Conservation (phyloP, 2,329 filamentous ascomycete species). For the Colletotrichum camelliae region DNA sequence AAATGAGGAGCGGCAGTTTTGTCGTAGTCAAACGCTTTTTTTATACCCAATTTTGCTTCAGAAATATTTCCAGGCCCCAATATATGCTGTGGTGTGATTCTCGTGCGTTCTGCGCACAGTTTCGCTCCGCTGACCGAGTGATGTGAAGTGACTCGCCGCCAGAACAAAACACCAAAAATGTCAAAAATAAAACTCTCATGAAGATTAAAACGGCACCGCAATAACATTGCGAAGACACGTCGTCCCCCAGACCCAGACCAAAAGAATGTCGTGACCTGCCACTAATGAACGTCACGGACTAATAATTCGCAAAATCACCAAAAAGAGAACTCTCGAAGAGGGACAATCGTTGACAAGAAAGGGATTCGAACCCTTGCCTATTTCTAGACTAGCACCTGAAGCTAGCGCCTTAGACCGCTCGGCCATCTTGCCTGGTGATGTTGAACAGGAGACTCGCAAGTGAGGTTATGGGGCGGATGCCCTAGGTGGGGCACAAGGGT, state of each 20-base stretch:
- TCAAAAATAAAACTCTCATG: not conserved
- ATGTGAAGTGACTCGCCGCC: not conserved
- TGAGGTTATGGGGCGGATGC: not conserved
- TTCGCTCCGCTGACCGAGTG: fast-evolving
- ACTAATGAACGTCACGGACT: too few relatives aligned
- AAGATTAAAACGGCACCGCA: too few relatives aligned
- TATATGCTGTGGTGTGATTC: fast-evolving
- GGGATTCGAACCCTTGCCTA: not conserved
- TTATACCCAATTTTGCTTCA: not conserved
- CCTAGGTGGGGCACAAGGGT: not conserved
- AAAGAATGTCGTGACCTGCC: too few relatives aligned
- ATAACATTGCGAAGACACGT: too few relatives aligned
- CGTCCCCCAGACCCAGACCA: too few relatives aligned
- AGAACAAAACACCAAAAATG: not conserved
- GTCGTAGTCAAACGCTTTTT: not conserved
- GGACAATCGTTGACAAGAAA: not conserved
- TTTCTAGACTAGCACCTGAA: conserved; percentile 2
- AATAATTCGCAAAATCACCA: too few relatives aligned
- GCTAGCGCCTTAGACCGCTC: conserved; percentile 1
- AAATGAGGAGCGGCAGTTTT: not conserved
- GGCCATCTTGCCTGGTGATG: not conserved
- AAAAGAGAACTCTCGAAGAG: too few relatives aligned
- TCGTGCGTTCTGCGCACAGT: not conserved
- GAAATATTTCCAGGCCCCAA: fast-evolving
- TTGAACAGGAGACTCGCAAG: fast-evolving